These are phyloP conservation scores for Nicotiana otophora DNA, from an alignment of 257 asterid genomes.

Conservation along the genomic window DNA sequence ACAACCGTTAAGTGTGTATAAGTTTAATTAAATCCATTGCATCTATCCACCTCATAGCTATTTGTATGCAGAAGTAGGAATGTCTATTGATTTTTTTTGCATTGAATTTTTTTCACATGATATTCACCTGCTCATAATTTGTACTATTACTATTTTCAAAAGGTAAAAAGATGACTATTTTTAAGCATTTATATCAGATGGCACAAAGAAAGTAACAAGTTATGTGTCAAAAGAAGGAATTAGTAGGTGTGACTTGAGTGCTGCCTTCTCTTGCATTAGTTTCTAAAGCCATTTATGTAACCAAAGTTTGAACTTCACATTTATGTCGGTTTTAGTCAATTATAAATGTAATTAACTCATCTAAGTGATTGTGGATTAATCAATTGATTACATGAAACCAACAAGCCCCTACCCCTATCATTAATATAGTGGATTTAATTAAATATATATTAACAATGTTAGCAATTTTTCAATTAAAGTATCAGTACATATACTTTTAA, in stretches of 20 bases:
- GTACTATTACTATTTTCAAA: not conserved
- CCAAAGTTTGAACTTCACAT: not conserved
- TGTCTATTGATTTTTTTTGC: not conserved
- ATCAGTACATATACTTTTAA: too few relatives aligned
- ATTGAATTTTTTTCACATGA: not conserved
- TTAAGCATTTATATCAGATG: not conserved
- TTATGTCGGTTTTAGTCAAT: not conserved
- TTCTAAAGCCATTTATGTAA: not conserved
- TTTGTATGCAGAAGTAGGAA: not conserved
- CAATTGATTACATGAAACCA: too few relatives aligned
- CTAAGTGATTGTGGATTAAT: too few relatives aligned
- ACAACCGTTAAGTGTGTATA: too few relatives aligned
- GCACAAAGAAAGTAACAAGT: slow-evolving; percentile 5
- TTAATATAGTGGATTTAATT: too few relatives aligned
- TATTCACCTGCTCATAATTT: not conserved
- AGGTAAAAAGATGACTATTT: not conserved
- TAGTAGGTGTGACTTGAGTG: not conserved
- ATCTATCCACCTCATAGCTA: not conserved
- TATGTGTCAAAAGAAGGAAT: not conserved
- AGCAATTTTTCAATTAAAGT: too few relatives aligned
- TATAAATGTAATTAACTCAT: not conserved
- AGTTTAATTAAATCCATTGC: not conserved
- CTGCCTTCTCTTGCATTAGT: not conserved
- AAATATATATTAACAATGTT: too few relatives aligned
- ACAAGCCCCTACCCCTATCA: too few relatives aligned